A percentile compares a stretch with the other conserved stretches of the same genome.
Evolutionary conservation across 2,329 filamentous ascomycete species (phyloP).

Genomic region (Canariomyces notabilis): DNA sequence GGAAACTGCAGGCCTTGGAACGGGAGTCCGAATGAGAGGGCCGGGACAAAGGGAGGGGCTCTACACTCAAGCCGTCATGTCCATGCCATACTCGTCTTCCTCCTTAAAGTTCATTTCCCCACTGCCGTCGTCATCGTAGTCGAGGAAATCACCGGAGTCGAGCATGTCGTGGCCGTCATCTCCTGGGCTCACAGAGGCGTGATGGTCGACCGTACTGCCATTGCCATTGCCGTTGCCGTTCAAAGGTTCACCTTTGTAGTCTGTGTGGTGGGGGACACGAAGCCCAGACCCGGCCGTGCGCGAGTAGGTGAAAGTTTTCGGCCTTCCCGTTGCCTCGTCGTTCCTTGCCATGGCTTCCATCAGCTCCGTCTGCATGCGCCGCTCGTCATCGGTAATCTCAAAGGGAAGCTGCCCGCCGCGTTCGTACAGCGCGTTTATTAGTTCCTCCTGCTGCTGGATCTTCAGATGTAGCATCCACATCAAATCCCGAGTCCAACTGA

Average conservation of each 20-base stretch:
- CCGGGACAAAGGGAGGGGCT: background rate
- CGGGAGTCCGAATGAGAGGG: conserved; percentile 6
- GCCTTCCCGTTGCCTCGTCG: conserved; percentile 49
- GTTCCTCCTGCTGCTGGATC: conserved; percentile 81
- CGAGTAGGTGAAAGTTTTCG: conserved; percentile 66
- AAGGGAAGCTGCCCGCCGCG: conserved; percentile 75
- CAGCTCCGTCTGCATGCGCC: conserved; percentile 90
- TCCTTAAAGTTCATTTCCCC: conserved; percentile 80
- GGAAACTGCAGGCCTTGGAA: conserved; percentile 1
- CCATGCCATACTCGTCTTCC: conserved; percentile 90
- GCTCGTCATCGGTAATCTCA: conserved; percentile 83
- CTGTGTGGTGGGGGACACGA: conserved; percentile 88
- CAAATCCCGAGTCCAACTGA: conserved; percentile 93
- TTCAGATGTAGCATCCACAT: conserved; percentile 96
- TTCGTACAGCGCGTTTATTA: conserved; percentile 68
- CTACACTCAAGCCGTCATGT: conserved; percentile 43
- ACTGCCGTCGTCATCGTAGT: conserved; percentile 67
- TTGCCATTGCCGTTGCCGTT: conserved; percentile 38
- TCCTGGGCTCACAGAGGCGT: conserved; percentile 49
- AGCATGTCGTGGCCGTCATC: conserved; percentile 44
- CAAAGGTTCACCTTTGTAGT: conserved; percentile 76
- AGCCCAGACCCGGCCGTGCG: conserved; percentile 78
- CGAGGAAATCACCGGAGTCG: conserved; percentile 56
- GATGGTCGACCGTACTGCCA: conserved; percentile 32
- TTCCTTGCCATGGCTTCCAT: conserved; percentile 82